phyloP scores from a whole-genome alignment of 345 rosid genomes.

The Pugionium cornutum region DNA sequence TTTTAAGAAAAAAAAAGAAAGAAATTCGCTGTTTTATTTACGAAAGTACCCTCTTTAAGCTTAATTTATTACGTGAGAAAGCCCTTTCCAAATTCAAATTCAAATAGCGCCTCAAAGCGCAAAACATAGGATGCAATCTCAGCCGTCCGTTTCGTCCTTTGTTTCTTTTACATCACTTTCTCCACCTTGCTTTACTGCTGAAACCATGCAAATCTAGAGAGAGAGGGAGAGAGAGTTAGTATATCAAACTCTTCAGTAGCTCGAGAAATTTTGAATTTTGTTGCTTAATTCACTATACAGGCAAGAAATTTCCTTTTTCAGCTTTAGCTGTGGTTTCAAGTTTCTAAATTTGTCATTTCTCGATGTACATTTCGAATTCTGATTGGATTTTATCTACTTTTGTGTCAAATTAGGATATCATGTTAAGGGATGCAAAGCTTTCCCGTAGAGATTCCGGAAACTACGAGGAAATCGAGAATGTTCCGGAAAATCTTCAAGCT shows the following conservation, averaged over 20 bases:
- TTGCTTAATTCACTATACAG: slow-evolving; percentile 51
- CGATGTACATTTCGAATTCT: slow-evolving; percentile 2
- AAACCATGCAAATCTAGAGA: slow-evolving; percentile 35
- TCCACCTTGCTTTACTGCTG: slow-evolving; percentile 32
- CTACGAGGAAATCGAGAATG: slow-evolving; percentile 72
- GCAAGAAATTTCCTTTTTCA: slow-evolving; percentile 26
- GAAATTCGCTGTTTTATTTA: not conserved
- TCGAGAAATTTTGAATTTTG: slow-evolving; percentile 36
- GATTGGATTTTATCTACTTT: not conserved
- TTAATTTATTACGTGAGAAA: slow-evolving; percentile 19
- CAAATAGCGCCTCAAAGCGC: slow-evolving; percentile 49
- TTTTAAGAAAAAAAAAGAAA: not conserved
- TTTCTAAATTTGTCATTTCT: not conserved
- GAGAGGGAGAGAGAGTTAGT: slow-evolving; percentile 24
- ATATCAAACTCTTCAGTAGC: slow-evolving; percentile 18
- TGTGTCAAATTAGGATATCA: slow-evolving; percentile 32
- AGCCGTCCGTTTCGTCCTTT: slow-evolving; percentile 45
- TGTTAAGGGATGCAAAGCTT: slow-evolving; percentile 71
- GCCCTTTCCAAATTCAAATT: slow-evolving; percentile 36
- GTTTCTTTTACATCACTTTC: slow-evolving; percentile 16
- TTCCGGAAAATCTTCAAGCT: slow-evolving; percentile 59
- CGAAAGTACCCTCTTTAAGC: not conserved
- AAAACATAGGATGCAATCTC: slow-evolving; percentile 41
- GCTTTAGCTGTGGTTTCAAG: slow-evolving; percentile 9
- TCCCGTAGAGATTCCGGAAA: slow-evolving; percentile 59